Base-by-base conservation (phyloP, 305 asterid species). In the Plantago rigida region DNA sequence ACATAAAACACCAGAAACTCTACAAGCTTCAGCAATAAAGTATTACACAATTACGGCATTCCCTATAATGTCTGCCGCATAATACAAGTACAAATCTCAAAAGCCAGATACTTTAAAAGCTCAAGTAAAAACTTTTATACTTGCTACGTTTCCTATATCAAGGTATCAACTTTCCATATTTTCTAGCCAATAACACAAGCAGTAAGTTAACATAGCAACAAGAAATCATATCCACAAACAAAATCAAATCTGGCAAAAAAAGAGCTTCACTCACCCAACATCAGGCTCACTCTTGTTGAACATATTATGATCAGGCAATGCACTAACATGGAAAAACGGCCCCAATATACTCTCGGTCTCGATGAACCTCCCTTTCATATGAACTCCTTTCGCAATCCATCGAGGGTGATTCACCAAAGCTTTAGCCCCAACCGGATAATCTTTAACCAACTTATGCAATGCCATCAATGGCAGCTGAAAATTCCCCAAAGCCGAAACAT, bases 321-420 rank as follows among this genome's bases (percentile, higher is more conserved):
- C 97, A 73, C 99, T 92, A 49, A 92, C 97, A 72, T 89, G 99
- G 59, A 92, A 89, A 72, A 92, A 89, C 4, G 97, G 95, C 15
- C 99, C 99, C 73, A 92, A 73, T 60, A 89, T 89, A 73, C 97
- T 92, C 29, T 96, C 83, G 97, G 89, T 82, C 79, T 92, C 99
- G 62, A 89, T 86, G 36, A 83, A 95, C 71, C 99, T 85, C 66
- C 99, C 99, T 72, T 84, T 92, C 85, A 92, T 50, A 76, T 84
- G 86, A 65, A 76, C 63, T 22, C 89, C 73, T 62, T 81, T 79
- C 0, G 99, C 97, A 34, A 89, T 83, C 99, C 99, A 92, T 96
- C 99, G 84, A 0, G 89, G 93, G 73, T 92, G 95, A 78, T 74
- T 86, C 36, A 92, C 99, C 79, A 92, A 70, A 3, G 80, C 86